Percentiles rank a stretch among this genome's conserved stretches.
Conservation (phyloP, 2,329 filamentous ascomycete genomes). For the Cladosporium velox region DNA sequence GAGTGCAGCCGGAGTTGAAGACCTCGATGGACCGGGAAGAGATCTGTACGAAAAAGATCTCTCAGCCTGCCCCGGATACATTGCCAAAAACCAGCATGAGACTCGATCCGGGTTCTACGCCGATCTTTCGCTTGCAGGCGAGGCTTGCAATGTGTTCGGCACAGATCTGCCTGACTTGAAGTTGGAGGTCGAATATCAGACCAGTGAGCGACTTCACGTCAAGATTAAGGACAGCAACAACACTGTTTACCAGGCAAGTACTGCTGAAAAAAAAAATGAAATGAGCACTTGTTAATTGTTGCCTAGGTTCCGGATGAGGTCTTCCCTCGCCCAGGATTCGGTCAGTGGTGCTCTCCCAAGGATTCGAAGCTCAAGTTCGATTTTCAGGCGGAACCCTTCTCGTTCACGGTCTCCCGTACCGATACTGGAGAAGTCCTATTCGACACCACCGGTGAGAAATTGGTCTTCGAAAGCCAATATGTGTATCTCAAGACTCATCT, state of each 20-base stretch:
- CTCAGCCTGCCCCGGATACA: conserved; percentile 65
- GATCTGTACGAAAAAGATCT: conserved; percentile 23
- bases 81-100: conserved; percentile 57
- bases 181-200: conserved; percentile 60
- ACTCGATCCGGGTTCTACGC: conserved; percentile 61
- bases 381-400: conserved; percentile 60
- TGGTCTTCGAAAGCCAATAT: conserved; percentile 77
- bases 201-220: conserved; percentile 63
- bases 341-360: conserved; percentile 41
- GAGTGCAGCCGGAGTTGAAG: conserved; percentile 20
- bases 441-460: conserved; percentile 63
- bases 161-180: conserved; percentile 56
- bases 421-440: conserved; percentile 62
- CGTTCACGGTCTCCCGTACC: conserved; percentile 61
- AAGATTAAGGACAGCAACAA: conserved; percentile 68
- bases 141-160: conserved; percentile 60
- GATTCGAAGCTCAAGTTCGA: conserved; percentile 54
- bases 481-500: conserved; percentile 68
- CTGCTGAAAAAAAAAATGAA: no score
- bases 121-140: conserved; percentile 66
- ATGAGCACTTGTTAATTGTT: background rate
- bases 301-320: conserved; percentile 57
- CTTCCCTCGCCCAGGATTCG: conserved; percentile 59
- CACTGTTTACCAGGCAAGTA: conserved; percentile 65
- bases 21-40: conserved; percentile 18